A percentile compares a stretch with the other conserved stretches of the same genome.
Conservation (phyloP, 2,329 filamentous ascomycete genomes). For the Claviceps fusiformis region DNA sequence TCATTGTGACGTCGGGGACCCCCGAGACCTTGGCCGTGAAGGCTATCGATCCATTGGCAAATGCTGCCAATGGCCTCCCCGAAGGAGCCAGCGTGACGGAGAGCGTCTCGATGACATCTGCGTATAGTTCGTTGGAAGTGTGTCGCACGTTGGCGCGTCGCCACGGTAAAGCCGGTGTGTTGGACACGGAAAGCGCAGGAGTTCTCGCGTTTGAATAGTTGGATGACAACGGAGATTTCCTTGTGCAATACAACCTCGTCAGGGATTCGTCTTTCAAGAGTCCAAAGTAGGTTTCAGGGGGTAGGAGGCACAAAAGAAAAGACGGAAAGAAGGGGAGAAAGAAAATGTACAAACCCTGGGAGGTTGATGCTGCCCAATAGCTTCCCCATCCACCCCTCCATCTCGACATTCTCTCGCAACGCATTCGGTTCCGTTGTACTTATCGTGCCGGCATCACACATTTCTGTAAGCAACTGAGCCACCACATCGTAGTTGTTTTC, state of each 20-base stretch:
- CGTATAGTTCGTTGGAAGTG: slow-evolving; percentile 93
- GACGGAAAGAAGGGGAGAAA: neutral
- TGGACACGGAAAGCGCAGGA: slow-evolving; percentile 29
- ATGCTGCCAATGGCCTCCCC: slow-evolving; percentile 71
- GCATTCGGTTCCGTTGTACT: slow-evolving; percentile 89
- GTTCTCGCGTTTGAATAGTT: slow-evolving; percentile 25
- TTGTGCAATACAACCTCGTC: slow-evolving; percentile 10
- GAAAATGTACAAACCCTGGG: slow-evolving; percentile 42
- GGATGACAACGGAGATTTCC: slow-evolving; percentile 26
- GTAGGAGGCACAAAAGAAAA: neutral
- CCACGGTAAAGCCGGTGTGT: slow-evolving; percentile 61
- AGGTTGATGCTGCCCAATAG: slow-evolving; percentile 76
- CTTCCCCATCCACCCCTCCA: slow-evolving; percentile 81
- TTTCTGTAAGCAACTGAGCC: slow-evolving; percentile 82
- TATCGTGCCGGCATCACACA: slow-evolving; percentile 88
- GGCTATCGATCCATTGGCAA: slow-evolving; percentile 82
- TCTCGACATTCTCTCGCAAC: slow-evolving; percentile 78
- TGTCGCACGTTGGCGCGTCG: slow-evolving; percentile 82
- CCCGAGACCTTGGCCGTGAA: slow-evolving; percentile 94
- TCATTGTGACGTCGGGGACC: slow-evolving; percentile 77
- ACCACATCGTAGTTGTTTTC: slow-evolving; percentile 87
- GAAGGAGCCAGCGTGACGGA: slow-evolving; percentile 82
- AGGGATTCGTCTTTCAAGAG: neutral
- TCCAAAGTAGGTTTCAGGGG: neutral
- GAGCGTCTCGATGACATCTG: slow-evolving; percentile 85